These are phyloP conservation scores for Termitomyces eurrhizus DNA, from an alignment of 768 basidiomycete genomes.

Conservation along the genomic window DNA sequence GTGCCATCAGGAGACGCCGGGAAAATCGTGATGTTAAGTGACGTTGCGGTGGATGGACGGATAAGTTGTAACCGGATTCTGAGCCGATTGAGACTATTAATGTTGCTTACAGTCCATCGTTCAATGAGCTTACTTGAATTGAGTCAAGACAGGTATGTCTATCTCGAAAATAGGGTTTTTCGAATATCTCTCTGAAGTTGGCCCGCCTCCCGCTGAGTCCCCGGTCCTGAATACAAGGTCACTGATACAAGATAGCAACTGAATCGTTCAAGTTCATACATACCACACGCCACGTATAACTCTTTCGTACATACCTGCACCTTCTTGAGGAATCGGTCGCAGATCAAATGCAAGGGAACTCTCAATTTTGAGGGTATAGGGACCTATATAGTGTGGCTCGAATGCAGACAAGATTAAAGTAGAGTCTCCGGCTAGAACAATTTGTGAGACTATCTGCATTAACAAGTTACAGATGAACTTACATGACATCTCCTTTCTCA, in stretches of 20 bases:
- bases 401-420: conserved; percentile 85
- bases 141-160: conserved; percentile 43
- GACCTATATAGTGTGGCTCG: conserved; percentile 63
- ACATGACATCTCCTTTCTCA: conserved; percentile 54
- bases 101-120: neutral
- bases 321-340: conserved; percentile 72
- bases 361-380: conserved; percentile 62
- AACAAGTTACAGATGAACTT: conserved; percentile 12
- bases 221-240: conserved; percentile 39
- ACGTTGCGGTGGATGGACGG: conserved; percentile 35
- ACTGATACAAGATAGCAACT: neutral
- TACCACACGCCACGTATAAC: conserved; percentile 72
- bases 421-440: conserved; percentile 64
- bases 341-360: conserved; percentile 61
- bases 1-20: conserved; percentile 26
- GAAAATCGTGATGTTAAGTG: conserved; percentile 63
- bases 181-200: conserved; percentile 58
- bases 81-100: neutral
- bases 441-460: neutral
- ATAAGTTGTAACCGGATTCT: conserved; percentile 71
- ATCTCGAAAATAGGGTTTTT: conserved; percentile 70
- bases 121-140: conserved; percentile 47
- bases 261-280: neutral
- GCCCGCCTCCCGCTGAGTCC: conserved; percentile 63
- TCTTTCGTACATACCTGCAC: conserved; percentile 86